Evolutionary conservation across 2,329 filamentous ascomycete genomes (phyloP), one percentile per base, ranked within the genome.

Genomic region (Penicillium sumatraense): DNA sequence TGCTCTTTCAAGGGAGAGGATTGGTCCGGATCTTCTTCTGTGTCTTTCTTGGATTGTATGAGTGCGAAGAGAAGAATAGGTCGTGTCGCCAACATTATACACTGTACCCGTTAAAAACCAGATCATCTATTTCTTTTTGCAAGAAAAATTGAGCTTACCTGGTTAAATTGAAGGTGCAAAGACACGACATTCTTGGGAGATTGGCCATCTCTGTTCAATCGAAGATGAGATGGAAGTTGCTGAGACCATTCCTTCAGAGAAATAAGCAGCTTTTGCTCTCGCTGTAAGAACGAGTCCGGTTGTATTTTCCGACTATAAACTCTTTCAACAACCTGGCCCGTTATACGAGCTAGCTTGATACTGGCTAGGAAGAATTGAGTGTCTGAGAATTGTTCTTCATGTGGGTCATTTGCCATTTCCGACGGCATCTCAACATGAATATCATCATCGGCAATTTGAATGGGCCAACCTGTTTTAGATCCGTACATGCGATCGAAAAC

Each of bases 391-490:
- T 74, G 68, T 26, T 69, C 64, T 5, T 54, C 55, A 1, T 67
- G 61, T 14, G 54, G 52, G 13, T 64, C 58, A 1, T 62, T 54
- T 2, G 42, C 49, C 0, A 63, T 51, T n/a, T 59, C 54, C 1
- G 69, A 69, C 1, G 72, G 72, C 42, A 71, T 52, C 14, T 72
- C 68, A 13, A 71, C 67, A 35, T 71, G 62, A 7, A 75, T 79
- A 23, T 80, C 79, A 8, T 77, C 70, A 29, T 81, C 78, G 5
- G 71, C 69, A 3, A 82, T 74, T n/a, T 77, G 75, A 0, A 76
- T 67, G 0, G 80, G 78, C 41, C 79, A 76, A 0, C 79, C 78
- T 0, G 78, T 65, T 44, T 80, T 78, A 0, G 76, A 75, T 1
- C 76, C 75, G 65, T 72, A 79, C 63, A 81, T 74, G 1, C 79